phyloP scores from a whole-genome alignment of 2,329 filamentous ascomycete species.

The Cercospora sojina region DNA sequence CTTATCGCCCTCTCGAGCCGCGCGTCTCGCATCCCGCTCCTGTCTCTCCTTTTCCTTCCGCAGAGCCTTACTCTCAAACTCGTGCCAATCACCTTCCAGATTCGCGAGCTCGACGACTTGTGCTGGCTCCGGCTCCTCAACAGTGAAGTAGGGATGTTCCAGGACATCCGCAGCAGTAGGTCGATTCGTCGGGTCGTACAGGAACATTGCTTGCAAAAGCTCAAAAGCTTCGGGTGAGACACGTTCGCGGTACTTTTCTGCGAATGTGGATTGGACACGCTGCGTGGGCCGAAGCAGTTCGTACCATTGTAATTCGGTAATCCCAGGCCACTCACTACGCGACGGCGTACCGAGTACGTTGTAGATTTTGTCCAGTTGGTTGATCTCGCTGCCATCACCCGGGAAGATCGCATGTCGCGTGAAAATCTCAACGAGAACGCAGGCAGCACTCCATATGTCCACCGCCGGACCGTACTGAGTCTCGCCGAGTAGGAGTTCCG shows the following conservation, averaged over 20 bases:
- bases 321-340: constrained; percentile 77
- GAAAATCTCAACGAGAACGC: constrained; percentile 95
- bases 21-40: constrained; percentile 57
- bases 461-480: constrained; percentile 87
- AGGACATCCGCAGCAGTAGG: constrained; percentile 83
- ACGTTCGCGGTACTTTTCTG: constrained; percentile 75
- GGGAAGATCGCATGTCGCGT: constrained; percentile 91
- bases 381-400: constrained; percentile 92
- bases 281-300: constrained; percentile 80
- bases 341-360: constrained; percentile 85
- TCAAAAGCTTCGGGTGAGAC: constrained; percentile 80
- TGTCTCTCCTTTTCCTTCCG: constrained; percentile 80
- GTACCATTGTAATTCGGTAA: constrained; percentile 96
- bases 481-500: constrained; percentile 85
- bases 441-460: constrained; percentile 96
- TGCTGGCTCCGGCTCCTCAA: constrained; percentile 72
- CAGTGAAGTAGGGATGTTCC: constrained; percentile 81
- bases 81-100: constrained; percentile 94
- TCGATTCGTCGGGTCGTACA: constrained; percentile 79
- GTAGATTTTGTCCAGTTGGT: constrained; percentile 96
- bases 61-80: constrained; percentile 94
- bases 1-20: constrained; percentile 47
- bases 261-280: constrained; percentile 71
- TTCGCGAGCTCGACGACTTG: constrained; percentile 80
- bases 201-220: constrained; percentile 78